Base-by-base conservation (phyloP, 2,329 filamentous ascomycete species). In the Erysiphe pulchra region DNA sequence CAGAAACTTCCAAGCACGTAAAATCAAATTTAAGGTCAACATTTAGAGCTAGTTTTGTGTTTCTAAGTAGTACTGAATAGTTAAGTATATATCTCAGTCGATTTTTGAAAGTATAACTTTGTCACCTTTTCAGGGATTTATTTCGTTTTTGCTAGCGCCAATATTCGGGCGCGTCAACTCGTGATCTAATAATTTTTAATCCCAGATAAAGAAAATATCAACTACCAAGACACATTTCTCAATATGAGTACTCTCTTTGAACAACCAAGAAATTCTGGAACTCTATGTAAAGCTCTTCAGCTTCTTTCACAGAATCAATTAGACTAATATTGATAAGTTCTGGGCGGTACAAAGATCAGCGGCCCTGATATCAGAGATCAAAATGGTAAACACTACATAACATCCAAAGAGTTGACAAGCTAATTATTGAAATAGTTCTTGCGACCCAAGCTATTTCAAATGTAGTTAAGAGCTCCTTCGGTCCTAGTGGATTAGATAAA, bases 391-490 rank as follows among this genome's bases (percentile, higher is more conserved):
- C 4, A n/a, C 2, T n/a, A n/a, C n/a, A 34, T n/a, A 7, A 34
- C n/a, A 14, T 34, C 4, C 7, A 34, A 14, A n/a, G 2, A 4
- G 9, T 34, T 14, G n/a, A 4, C 33, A n/a, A 34, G 8, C 33
- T 34, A 34, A 34, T 34, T 34, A 34, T 33, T 12, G 32, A 5
- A 38, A 28, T 58, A 86, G 90, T 95, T 43, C 75, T 85, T 54
- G 90, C 90, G 54, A 95, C 90, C 41, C 85, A 94, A 62, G 85
- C 87, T 48, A 95, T 98, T 59, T 80, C 90, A 57, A 98, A 95
- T 75, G 86, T 98, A 49, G 85, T 98, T 63, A 95, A 93, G 70
- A 93, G 83, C 64, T 98, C 90, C 14, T 98, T 98, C 60, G 90
- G 90, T 47, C 90, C 90, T 45, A 93, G 84, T 50, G 90, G 90